A percentile compares a stretch with the other conserved stretches of the same genome.
Conservation (phyloP, 805 yeast species). For the Ogataea pini region DNA sequence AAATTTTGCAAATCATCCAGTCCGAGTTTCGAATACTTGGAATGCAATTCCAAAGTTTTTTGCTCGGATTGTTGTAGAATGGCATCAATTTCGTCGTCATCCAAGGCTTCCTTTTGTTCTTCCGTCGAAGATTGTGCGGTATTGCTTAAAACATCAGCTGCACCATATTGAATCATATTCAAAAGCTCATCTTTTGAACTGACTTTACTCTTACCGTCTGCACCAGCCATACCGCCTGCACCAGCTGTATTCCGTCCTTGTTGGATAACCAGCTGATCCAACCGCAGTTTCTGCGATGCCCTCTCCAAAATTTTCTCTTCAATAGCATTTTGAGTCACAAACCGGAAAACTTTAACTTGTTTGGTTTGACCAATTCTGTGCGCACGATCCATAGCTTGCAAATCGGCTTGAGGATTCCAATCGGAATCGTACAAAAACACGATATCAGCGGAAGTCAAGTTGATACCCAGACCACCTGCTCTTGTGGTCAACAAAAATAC, state of each 20-base stretch:
- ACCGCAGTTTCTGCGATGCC: conserved; percentile 75
- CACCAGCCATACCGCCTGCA: neutral
- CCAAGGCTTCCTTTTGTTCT: conserved; percentile 38
- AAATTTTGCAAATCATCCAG: conserved; percentile 78
- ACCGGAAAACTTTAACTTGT: conserved; percentile 77
- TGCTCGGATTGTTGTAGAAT: conserved; percentile 60
- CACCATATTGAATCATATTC: conserved; percentile 84
- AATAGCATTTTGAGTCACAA: conserved; percentile 78
- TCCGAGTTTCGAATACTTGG: conserved; percentile 66
- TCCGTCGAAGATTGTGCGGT: conserved; percentile 24
- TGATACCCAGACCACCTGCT: conserved; percentile 90
- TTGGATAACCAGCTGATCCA: conserved; percentile 82
- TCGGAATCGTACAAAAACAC: conserved; percentile 78
- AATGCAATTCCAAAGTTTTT: conserved; percentile 61
- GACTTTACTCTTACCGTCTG: conserved; percentile 37
- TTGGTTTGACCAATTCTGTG: conserved; percentile 86
- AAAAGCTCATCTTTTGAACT: conserved; percentile 70
- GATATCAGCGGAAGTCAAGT: conserved; percentile 76
- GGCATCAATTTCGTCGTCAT: conserved; percentile 61
- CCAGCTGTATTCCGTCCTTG: conserved; percentile 48
- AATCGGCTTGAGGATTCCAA: conserved; percentile 89
- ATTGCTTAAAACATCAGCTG: conserved; percentile 57
- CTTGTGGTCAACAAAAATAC: conserved; percentile 77
- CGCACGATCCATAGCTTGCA: conserved; percentile 89
- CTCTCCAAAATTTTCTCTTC: conserved; percentile 81